phyloP scores from a whole-genome alignment of 2,329 filamentous ascomycete species.

The Ophiognomonia clavigignenti-juglandacearum region DNA sequence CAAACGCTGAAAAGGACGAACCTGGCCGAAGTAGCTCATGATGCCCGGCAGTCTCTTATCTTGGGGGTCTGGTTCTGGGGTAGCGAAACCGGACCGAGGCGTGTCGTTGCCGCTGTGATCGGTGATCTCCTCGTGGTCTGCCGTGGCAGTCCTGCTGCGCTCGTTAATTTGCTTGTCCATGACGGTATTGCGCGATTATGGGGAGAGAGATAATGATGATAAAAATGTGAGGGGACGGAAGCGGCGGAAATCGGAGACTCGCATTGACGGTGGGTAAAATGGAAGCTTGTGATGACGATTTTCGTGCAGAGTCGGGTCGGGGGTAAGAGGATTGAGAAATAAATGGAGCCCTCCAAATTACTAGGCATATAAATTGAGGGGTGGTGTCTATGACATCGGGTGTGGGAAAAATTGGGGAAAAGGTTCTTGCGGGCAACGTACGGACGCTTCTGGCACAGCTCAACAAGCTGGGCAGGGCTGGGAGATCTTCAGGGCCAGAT shows the following conservation, averaged over 20 bases:
- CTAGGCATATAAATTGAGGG: constrained; percentile 15
- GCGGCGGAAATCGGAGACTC: constrained; percentile 19
- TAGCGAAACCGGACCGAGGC: constrained; percentile 85
- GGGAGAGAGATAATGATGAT: constrained; percentile 14
- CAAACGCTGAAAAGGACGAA: constrained; percentile 72
- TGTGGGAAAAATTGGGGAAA: constrained; percentile 7
- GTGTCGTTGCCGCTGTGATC: constrained; percentile 81
- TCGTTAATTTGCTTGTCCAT: constrained; percentile 46
- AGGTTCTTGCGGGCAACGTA: constrained; percentile 7
- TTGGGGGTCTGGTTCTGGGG: constrained; percentile 85
- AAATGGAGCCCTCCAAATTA: constrained; percentile 13
- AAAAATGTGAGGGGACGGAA: constrained; percentile 15
- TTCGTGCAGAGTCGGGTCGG: constrained; percentile 15
- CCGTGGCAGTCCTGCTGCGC: constrained; percentile 46
- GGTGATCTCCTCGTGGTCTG: constrained; percentile 62
- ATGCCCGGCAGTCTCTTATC: constrained; percentile 96
- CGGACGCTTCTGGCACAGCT: not conserved
- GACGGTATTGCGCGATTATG: not conserved
- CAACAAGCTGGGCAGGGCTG: not conserved
- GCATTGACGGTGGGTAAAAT: constrained; percentile 10
- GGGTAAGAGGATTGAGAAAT: constrained; percentile 16
- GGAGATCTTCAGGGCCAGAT: constrained; percentile 10
- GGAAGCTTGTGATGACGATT: constrained; percentile 19
- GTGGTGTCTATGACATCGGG: constrained; percentile 11
- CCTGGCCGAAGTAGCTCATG: constrained; percentile 98